phyloP scores from a whole-genome alignment of 2,329 filamentous ascomycete genomes.

The Venturia effusa region DNA sequence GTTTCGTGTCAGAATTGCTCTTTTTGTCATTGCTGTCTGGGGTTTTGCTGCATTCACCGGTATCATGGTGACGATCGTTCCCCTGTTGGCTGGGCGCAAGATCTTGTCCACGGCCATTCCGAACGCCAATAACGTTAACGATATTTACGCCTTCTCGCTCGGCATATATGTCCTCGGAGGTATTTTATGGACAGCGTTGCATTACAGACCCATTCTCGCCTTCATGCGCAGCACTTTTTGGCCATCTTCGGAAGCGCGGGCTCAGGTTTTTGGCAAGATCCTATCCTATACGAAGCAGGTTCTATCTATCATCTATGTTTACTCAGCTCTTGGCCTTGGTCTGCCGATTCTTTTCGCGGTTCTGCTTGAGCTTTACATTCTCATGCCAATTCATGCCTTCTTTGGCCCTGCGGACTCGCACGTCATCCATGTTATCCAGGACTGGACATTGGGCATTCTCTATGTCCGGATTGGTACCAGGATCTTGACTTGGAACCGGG shows the following conservation, averaged over 20 bases:
- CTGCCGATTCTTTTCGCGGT: slow-evolving; percentile 72
- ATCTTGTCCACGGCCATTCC: slow-evolving; percentile 68
- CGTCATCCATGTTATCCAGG: slow-evolving; percentile 77
- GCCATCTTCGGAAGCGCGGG: slow-evolving; percentile 14
- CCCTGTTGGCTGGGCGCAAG: slow-evolving; percentile 71
- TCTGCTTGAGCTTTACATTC: slow-evolving; percentile 76
- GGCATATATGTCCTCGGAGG: slow-evolving; percentile 74
- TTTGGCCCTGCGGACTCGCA: slow-evolving; percentile 41
- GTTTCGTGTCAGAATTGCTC: slow-evolving; percentile 68
- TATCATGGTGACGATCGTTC: slow-evolving; percentile 73
- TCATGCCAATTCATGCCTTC: slow-evolving; percentile 61
- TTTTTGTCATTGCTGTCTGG: slow-evolving; percentile 89
- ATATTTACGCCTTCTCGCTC: slow-evolving; percentile 91
- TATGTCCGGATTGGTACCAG: slow-evolving; percentile 74
- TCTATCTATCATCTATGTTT: slow-evolving; percentile 60
- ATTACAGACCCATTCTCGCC: slow-evolving; percentile 23
- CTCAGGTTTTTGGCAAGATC: background rate
- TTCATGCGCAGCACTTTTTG: slow-evolving; percentile 22
- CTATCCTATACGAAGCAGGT: slow-evolving; percentile 22
- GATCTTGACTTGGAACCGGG: slow-evolving; percentile 55
- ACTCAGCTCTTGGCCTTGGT: slow-evolving; percentile 61
- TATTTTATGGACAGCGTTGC: slow-evolving; percentile 49
- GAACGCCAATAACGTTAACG: slow-evolving; percentile 58
- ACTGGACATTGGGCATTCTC: slow-evolving; percentile 86
- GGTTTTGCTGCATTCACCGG: slow-evolving; percentile 82